A percentile compares a stretch with the other conserved stretches of the same genome.
Conservation (phyloP, 2,329 filamentous ascomycete species). For the Canariomyces notabilis region DNA sequence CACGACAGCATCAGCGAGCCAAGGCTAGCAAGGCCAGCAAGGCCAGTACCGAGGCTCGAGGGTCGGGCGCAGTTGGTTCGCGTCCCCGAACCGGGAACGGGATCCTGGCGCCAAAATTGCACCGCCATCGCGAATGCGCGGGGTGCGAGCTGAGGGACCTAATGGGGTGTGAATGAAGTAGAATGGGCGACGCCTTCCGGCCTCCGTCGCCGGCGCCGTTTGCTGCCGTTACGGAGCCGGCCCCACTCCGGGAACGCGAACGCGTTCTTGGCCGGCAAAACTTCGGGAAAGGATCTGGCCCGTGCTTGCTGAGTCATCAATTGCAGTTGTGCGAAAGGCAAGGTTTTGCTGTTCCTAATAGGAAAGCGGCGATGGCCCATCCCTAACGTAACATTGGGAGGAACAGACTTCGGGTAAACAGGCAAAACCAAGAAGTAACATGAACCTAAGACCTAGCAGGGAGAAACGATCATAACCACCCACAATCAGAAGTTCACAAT, state of each 20-base stretch:
- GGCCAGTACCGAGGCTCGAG: constrained; percentile 1
- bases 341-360: no score
- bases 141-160: neutral
- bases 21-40: constrained; percentile 8
- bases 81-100: constrained; percentile 1
- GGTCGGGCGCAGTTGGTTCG: constrained; percentile 2
- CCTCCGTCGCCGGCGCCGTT: constrained; percentile 2
- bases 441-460: no score
- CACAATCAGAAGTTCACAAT: no score
- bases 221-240: constrained; percentile 10
- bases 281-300: neutral
- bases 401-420: no score
- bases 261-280: constrained; percentile 4
- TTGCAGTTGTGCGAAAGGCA: neutral
- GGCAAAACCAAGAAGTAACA: no score
- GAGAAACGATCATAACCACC: no score
- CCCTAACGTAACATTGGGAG: no score
- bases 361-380: no score
- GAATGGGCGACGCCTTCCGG: constrained; percentile 7
- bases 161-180: constrained; percentile 6
- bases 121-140: constrained; percentile 8
- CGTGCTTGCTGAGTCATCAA: neutral
- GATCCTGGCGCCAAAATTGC: constrained; percentile 6
- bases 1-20: neutral
- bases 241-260: constrained; percentile 4